phyloP scores from a whole-genome alignment of 768 basidiomycete species.

The Boletus speciosus region DNA sequence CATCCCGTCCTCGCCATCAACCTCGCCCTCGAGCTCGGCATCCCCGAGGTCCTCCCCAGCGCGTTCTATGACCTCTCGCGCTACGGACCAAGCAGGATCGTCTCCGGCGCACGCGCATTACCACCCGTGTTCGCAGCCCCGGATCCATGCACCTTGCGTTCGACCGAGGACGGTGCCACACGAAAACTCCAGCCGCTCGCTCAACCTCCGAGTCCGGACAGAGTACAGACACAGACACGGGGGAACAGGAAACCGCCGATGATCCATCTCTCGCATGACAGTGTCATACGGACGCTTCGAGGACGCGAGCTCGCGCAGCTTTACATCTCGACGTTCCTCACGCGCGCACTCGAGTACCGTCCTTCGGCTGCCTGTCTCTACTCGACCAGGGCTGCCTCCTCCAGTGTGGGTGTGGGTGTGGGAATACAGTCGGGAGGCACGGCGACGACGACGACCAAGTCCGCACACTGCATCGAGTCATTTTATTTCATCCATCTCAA shows the following conservation, averaged over 20 bases:
- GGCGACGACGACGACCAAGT: background rate
- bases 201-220: background rate
- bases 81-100: constrained; percentile 68
- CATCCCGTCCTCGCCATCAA: constrained; percentile 71
- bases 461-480: constrained; percentile 54
- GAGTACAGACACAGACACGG: background rate
- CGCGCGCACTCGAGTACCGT: constrained; percentile 49
- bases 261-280: constrained; percentile 36
- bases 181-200: background rate
- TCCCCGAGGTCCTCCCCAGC: constrained; percentile 57
- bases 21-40: constrained; percentile 61
- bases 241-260: constrained; percentile 4
- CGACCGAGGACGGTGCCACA: background rate
- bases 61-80: constrained; percentile 74
- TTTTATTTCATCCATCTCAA: constrained; percentile 78
- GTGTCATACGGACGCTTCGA: constrained; percentile 45
- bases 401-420: background rate
- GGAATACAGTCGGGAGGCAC: background rate
- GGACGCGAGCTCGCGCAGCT: constrained; percentile 67
- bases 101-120: constrained; percentile 45
- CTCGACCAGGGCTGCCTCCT: constrained; percentile 23
- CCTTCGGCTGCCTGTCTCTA: constrained; percentile 51
- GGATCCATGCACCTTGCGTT: constrained; percentile 14
- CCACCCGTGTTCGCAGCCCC: constrained; percentile 29
- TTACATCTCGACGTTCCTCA: constrained; percentile 59